Percentiles rank a stretch among this genome's conserved stretches.
These are phyloP conservation scores for Cerrena zonata DNA, from an alignment of 1,284 basidiomycete genomes.

Conservation along the genomic window DNA sequence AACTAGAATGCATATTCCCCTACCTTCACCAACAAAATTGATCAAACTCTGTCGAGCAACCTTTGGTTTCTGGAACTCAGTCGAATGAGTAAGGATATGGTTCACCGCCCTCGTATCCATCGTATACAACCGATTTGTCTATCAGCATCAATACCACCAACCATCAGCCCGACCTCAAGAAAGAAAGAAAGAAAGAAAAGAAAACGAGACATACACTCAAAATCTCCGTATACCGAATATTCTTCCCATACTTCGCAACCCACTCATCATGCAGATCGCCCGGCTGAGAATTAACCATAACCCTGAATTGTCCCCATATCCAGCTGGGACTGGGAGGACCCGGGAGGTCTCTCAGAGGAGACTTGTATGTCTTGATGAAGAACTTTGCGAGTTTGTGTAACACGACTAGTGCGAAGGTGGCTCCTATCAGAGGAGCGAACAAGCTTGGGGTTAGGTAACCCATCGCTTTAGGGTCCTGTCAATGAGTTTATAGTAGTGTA, in stretches of 20 bases:
- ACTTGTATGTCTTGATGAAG: slow-evolving; percentile 9
- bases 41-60: slow-evolving; percentile 17
- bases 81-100: slow-evolving; percentile 32
- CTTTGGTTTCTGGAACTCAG: slow-evolving; percentile 30
- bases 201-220: slow-evolving; percentile 8
- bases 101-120: slow-evolving; percentile 33
- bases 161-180: neutral
- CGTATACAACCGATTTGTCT: slow-evolving; percentile 23
- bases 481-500: too few relatives aligned
- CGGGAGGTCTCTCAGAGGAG: slow-evolving; percentile 20
- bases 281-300: slow-evolving; percentile 9
- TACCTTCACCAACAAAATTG: slow-evolving; percentile 22
- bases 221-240: slow-evolving; percentile 13
- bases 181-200: neutral
- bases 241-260: slow-evolving; percentile 13
- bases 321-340: slow-evolving; percentile 21
- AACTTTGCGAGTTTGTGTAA: neutral
- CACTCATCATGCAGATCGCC: slow-evolving; percentile 14
- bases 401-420: too few relatives aligned
- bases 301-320: slow-evolving; percentile 21
- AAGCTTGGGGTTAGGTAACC: too few relatives aligned
- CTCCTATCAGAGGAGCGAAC: too few relatives aligned
- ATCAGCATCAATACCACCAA: neutral
- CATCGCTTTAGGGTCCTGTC: too few relatives aligned
- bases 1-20: neutral